Conservation (phyloP, 1,284 basidiomycete genomes). For the Ceratobasidium theobromae region DNA sequence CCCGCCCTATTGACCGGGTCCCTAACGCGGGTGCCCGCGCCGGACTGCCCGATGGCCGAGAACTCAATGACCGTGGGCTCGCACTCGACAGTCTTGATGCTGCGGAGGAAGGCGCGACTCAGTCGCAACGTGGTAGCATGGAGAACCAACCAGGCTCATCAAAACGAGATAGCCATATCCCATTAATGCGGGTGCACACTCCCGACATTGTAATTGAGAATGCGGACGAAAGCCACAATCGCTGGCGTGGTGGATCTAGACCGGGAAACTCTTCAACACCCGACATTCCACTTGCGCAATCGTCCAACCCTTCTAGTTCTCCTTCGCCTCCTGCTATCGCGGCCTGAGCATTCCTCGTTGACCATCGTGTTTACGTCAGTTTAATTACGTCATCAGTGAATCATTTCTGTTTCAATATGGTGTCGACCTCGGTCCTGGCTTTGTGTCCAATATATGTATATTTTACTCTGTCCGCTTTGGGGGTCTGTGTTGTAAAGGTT, state of each 20-base stretch:
- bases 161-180: slow-evolving; percentile 24
- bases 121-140: slow-evolving; percentile 7
- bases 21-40: slow-evolving; percentile 65
- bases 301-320: slow-evolving; percentile 8
- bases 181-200: slow-evolving; percentile 16
- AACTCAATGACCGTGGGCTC: slow-evolving; percentile 39
- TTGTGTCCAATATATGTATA: slow-evolving; percentile 27
- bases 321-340: not conserved
- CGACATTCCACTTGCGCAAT: not conserved
- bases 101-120: slow-evolving; percentile 12
- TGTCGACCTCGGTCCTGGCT: not conserved
- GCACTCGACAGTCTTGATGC: slow-evolving; percentile 1
- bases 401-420: not conserved
- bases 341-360: not conserved
- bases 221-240: not conserved
- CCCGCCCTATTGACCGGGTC: slow-evolving; percentile 65
- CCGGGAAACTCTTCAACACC: not conserved
- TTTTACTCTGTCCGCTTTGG: not conserved
- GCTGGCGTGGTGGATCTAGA: not conserved
- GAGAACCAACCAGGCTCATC: slow-evolving; percentile 1
- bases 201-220: slow-evolving; percentile 26
- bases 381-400: slow-evolving; percentile 29
- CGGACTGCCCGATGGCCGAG: slow-evolving; percentile 64
- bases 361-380: not conserved
- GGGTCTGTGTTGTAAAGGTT: too few species aligned